A percentile compares a stretch with the other conserved stretches of the same genome.
phyloP scores from a whole-genome alignment of 306 rosid species.

The Potentilla sterilis region DNA sequence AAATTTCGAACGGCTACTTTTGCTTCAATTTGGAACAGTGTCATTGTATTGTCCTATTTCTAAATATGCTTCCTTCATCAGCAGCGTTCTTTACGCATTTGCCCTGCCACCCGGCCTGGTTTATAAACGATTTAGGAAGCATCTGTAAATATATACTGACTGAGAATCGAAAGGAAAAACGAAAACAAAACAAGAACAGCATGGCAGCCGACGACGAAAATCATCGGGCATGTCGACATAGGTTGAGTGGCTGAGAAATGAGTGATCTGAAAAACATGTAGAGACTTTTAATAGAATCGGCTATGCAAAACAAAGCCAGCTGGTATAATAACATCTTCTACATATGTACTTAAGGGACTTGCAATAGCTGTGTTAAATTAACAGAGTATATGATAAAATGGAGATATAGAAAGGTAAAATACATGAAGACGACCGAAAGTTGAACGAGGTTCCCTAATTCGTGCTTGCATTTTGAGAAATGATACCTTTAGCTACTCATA shows the following conservation, averaged over 20 bases:
- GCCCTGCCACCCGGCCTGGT: not conserved
- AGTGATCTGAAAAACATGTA: not conserved
- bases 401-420: not conserved
- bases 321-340: not conserved
- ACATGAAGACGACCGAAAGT: not conserved
- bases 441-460: not conserved
- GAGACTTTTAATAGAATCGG: not conserved
- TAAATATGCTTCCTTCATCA: not conserved
- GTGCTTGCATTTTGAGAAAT: too few relatives aligned
- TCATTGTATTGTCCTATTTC: not conserved
- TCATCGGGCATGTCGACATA: not conserved
- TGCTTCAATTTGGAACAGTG: not conserved
- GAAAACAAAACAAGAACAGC: not conserved
- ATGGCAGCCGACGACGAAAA: not conserved
- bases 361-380: not conserved
- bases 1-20: constrained; percentile 3
- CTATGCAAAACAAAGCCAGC: not conserved
- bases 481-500: too few relatives aligned
- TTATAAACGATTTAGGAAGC: not conserved
- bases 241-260: not conserved
- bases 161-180: not conserved
- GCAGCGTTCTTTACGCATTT: not conserved
- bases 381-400: not conserved
- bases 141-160: not conserved
- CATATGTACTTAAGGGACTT: too few relatives aligned